Percentiles rank a stretch among this genome's conserved stretches.
phyloP scores from a whole-genome alignment of 2,329 filamentous ascomycete genomes.

The Zalaria obscura region DNA sequence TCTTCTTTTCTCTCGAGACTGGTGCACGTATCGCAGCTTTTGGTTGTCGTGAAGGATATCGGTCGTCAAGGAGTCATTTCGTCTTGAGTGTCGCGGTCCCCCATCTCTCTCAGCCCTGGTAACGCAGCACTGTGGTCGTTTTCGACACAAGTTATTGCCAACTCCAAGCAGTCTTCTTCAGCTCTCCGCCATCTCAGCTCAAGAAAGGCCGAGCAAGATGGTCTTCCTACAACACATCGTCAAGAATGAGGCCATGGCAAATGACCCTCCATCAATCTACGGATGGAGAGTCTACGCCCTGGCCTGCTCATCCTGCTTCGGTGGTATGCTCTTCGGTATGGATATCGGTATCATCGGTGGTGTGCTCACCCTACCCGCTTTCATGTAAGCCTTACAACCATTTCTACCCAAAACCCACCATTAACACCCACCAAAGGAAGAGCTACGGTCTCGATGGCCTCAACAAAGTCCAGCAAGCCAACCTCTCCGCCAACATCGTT shows the following conservation, averaged over 20 bases:
- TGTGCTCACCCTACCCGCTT: conserved; percentile 46
- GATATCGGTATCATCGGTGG: conserved; percentile 56
- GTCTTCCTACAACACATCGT: conserved; percentile 41
- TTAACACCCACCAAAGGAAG: conserved; percentile 19
- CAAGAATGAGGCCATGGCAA: conserved; percentile 57
- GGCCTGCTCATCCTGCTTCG: conserved; percentile 53
- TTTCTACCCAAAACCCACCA: not conserved
- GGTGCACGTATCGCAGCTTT: too few relatives aligned
- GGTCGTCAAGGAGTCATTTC: too few relatives aligned
- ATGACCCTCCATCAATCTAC: conserved; percentile 53
- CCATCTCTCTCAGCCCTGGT: too few relatives aligned
- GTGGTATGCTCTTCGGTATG: conserved; percentile 54
- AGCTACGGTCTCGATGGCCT: conserved; percentile 31
- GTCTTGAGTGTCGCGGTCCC: too few relatives aligned
- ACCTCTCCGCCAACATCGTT: conserved; percentile 53
- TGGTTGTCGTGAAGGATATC: too few relatives aligned
- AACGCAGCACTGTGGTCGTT: too few relatives aligned
- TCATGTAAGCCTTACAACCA: conserved; percentile 30
- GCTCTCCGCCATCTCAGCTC: too few relatives aligned
- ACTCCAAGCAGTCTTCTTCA: too few relatives aligned
- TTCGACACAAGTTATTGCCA: too few relatives aligned
- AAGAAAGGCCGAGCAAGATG: conserved; percentile 5
- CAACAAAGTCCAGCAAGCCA: conserved; percentile 29
- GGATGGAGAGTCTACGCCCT: conserved; percentile 54
- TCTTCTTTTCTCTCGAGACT: too few relatives aligned